These are phyloP conservation scores for Colletotrichum theobromicola DNA, from an alignment of 2,329 filamentous ascomycete genomes.

Conservation along the genomic window DNA sequence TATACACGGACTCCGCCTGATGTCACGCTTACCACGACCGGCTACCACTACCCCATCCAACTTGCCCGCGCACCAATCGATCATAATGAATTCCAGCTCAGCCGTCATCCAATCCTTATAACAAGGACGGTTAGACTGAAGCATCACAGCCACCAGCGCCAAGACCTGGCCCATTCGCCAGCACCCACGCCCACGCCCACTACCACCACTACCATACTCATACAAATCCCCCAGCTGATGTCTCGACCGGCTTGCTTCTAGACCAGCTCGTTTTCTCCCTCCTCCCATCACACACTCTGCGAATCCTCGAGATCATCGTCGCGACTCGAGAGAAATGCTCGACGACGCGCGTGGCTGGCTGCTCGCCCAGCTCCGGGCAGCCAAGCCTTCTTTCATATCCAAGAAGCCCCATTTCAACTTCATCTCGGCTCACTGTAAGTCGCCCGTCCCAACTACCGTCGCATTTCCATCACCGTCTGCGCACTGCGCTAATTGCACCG, in stretches of 20 bases:
- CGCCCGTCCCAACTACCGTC: neutral
- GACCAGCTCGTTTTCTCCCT: neutral
- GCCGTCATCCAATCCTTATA: slow-evolving; percentile 18
- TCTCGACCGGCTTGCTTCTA: neutral
- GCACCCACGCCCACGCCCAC: neutral
- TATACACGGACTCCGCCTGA: neutral
- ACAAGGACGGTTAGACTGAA: slow-evolving; percentile 19
- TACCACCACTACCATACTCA: neutral
- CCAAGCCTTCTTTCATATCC: slow-evolving; percentile 63
- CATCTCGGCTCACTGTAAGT: slow-evolving; percentile 79
- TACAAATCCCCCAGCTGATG: slow-evolving; percentile 7
- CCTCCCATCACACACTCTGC: neutral
- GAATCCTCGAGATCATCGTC: neutral
- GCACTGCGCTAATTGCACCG: slow-evolving; percentile 8
- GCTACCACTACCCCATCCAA: neutral
- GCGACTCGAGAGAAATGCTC: slow-evolving; percentile 32
- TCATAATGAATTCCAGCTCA: slow-evolving; percentile 17
- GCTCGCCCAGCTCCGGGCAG: slow-evolving; percentile 45
- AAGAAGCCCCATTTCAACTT: slow-evolving; percentile 78
- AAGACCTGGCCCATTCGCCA: slow-evolving; percentile 13
- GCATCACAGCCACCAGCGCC: slow-evolving; percentile 18
- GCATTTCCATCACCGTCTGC: neutral
- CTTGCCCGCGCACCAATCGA: slow-evolving; percentile 7
- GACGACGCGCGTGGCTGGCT: slow-evolving; percentile 30
- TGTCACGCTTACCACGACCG: slow-evolving; percentile 1